Evolutionary conservation across 2,329 filamentous ascomycete species (phyloP), one percentile per base, ranked within the genome.

Genomic region (Lasiodiplodia sp.): DNA sequence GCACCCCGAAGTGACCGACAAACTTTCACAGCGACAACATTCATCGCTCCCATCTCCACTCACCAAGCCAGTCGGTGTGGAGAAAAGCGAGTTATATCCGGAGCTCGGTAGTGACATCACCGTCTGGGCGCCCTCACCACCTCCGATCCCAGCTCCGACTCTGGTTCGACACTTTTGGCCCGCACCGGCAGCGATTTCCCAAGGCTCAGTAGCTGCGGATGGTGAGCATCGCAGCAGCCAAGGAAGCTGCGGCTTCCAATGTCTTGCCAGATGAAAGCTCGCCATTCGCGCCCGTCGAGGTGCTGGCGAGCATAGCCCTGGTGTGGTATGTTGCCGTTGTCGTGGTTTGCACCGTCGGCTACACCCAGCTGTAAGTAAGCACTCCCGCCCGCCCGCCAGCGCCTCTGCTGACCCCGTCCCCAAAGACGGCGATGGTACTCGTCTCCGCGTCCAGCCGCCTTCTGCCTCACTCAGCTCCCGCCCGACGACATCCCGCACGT

Each of bases 401-500:
- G 37, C 38, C 37, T 56, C 21, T 12, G 18, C 66, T 66, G 51
- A 70, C 66, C 21, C 37, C 12, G 14, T 47, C 21, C 25, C 51
- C 3, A 21, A 71, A 89, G 87, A 82, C 85, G 85, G 76, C 82
- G 83, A 67, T 81, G 87, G 73, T 89, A 86, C 74, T 84, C 83
- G 28, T 78, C 73, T 66, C 78, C 76, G 52, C 86, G 83, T 58
- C 75, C 75, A 55, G 79, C 76, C 55, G 82, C 85, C 23, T 71
- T 76, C 68, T 83, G 76, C 79, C 76, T 81, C 23, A 77, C 78
- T 2, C 69, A 69, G 68, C 71, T 80, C 18, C 73, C 79, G 8
- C 71, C 74, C 66, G 71, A 74, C 34, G 81, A 89, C 49, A 84
- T 93, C 3, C 95, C 94, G 18, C 90, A 93, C 81, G 86, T 99